Conservation (phyloP, 805 yeast species). For the Saccharomycopsis vini region DNA sequence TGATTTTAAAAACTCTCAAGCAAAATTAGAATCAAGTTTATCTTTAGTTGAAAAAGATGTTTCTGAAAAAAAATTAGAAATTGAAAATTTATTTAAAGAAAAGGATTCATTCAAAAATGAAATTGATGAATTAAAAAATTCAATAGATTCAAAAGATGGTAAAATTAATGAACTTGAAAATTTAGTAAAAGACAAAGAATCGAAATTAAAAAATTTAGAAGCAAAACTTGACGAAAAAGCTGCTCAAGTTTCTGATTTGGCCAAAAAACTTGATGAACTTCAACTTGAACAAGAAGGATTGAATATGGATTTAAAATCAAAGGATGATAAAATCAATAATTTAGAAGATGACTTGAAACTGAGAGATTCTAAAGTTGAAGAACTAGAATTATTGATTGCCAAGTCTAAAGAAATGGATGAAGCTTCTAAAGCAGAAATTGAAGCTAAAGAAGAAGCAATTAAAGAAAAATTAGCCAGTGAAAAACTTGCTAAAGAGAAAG, state of each 20-base stretch:
- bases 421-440: not conserved
- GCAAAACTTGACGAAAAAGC: not conserved
- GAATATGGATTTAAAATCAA: not conserved
- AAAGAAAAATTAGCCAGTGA: not conserved
- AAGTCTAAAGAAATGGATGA: conserved; percentile 4
- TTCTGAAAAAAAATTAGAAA: no score
- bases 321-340: not conserved
- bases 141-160: not conserved
- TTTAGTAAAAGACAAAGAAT: not conserved
- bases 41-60: no score
- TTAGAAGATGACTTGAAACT: not conserved
- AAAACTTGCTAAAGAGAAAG: conserved; percentile 1
- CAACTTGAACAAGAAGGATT: no score
- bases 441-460: not conserved
- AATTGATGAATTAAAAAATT: not conserved
- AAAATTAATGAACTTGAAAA: not conserved
- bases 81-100: not conserved
- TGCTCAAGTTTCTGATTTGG: not conserved
- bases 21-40: no score
- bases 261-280: no score
- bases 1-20: no score
- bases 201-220: not conserved
- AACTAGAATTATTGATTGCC: not conserved
- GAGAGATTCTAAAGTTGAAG: not conserved
- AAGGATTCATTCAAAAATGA: not conserved